Base-by-base conservation (phyloP, 2,329 filamentous ascomycete species). In the Ceratocystis destructans region DNA sequence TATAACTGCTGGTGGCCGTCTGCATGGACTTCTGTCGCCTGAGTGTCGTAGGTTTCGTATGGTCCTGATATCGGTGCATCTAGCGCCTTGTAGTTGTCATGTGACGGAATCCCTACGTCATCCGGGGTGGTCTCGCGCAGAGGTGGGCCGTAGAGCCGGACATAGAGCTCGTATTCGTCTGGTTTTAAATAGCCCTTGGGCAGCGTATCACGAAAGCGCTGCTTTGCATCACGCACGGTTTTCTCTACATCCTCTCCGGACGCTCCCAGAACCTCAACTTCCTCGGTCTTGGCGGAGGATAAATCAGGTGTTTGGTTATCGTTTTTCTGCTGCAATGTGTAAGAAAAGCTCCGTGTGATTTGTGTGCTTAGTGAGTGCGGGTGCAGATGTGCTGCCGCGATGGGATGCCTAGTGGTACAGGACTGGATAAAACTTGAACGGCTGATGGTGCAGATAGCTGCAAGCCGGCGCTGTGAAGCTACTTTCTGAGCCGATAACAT, bases 141-240 rank as follows among this genome's bases (percentile, higher is more conserved):
- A 1, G 91, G 90, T 44, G 86, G 79, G 1, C 92, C 93, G 73
- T 94, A 96, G 17, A 96, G 77, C 69, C 90, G 81, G 72, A 88
- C 85, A 74, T 96, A 96, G 0, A 96, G 77, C 61, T 77, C 78
- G 71, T 87, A 86, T 74, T 96, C 91, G 64, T 87, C 82, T 0
- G 81, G 79, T 44, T 79, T 85, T 64, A 96, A 75, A 71, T 89
- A 84, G 44, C 82, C 85, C 41, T 84, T 82, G 0, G 92, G 92
- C 28, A 96, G 75, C 0, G 82, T 86, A 71, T 94, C 86, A 69
- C 90, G 87, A 74, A 90, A 95, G 7, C 83, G 80, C 69, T 89
- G 86, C 71, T 87, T 84, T 45, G 89, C 87, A 70, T 84, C 80
- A 66, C 88, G 83, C 41, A 90, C 90, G 6, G 87, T 77, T 10